phyloP scores from a whole-genome alignment of 75 land plant species.

The Cupressus sempervirens region DNA sequence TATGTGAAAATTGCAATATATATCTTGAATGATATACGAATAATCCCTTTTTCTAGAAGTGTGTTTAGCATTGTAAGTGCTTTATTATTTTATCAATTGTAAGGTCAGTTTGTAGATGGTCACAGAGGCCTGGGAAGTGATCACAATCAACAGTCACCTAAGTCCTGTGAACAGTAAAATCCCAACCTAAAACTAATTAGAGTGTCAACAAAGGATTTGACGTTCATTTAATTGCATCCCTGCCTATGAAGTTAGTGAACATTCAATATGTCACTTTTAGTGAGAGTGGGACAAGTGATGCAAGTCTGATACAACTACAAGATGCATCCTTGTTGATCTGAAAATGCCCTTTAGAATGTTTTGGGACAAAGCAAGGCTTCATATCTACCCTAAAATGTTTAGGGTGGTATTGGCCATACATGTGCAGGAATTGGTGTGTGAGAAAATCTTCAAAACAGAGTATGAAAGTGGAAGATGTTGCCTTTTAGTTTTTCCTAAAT shows the following conservation, averaged over 20 bases:
- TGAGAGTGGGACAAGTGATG: not conserved
- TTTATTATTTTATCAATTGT: not conserved
- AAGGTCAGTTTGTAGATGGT: not conserved
- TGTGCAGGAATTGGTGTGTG: too few relatives aligned
- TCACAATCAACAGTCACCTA: not conserved
- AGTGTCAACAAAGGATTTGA: not conserved
- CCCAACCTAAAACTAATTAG: not conserved
- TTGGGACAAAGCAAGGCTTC: too few relatives aligned
- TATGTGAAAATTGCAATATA: too few relatives aligned
- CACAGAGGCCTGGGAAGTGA: too few relatives aligned
- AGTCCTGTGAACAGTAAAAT: not conserved
- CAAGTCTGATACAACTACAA: not conserved
- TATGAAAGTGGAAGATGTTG: too few relatives aligned
- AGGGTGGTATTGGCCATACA: too few relatives aligned
- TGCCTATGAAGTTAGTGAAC: not conserved
- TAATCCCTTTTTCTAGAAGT: not conserved
- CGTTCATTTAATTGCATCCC: not conserved
- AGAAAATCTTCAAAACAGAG: too few relatives aligned
- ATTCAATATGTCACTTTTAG: not conserved
- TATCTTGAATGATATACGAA: not conserved
- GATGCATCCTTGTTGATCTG: not conserved
- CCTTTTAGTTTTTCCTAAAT: too few relatives aligned
- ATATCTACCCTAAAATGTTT: too few relatives aligned
- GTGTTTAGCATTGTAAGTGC: not conserved
- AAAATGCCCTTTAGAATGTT: too few relatives aligned